A percentile compares a stretch with the other conserved stretches of the same genome.
phyloP scores from a whole-genome alignment of 345 rosid species.

The Brassica carinata region DNA sequence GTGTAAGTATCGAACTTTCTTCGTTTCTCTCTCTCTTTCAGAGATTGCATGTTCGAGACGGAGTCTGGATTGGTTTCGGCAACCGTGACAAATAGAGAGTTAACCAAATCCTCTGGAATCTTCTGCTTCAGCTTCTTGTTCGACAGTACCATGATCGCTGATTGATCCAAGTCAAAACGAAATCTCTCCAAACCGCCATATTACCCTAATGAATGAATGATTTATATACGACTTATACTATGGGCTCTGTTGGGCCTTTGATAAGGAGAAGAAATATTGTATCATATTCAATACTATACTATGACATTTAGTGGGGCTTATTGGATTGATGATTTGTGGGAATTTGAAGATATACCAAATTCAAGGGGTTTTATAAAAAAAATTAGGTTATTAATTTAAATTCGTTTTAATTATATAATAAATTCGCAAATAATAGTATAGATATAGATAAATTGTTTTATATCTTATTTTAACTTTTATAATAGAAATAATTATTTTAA shows the following conservation, averaged over 20 bases:
- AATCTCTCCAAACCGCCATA: constrained; percentile 15
- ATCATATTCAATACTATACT: too few relatives aligned
- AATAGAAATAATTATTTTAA: too few relatives aligned
- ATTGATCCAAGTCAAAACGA: constrained; percentile 1
- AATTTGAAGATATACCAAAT: too few relatives aligned
- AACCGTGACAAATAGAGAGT: constrained; percentile 39
- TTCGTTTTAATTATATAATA: too few relatives aligned
- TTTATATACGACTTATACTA: neutral
- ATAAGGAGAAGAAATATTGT: too few relatives aligned
- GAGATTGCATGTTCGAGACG: constrained; percentile 44
- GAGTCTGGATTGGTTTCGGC: constrained; percentile 25
- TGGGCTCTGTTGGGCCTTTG: constrained; percentile 17
- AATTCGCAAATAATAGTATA: too few relatives aligned
- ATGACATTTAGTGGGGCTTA: too few relatives aligned
- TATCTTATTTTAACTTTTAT: too few relatives aligned
- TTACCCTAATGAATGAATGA: constrained; percentile 21
- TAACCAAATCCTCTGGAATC: constrained; percentile 52
- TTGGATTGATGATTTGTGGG: too few relatives aligned
- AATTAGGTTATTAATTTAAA: too few relatives aligned
- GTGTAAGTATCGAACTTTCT: constrained; percentile 41
- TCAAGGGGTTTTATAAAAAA: too few relatives aligned
- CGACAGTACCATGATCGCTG: constrained; percentile 68
- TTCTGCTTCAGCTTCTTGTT: constrained; percentile 93
- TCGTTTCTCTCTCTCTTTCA: constrained; percentile 69
- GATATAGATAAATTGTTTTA: too few relatives aligned